Base-by-base conservation (phyloP, 768 basidiomycete genomes). In the Mrakia gelida region DNA sequence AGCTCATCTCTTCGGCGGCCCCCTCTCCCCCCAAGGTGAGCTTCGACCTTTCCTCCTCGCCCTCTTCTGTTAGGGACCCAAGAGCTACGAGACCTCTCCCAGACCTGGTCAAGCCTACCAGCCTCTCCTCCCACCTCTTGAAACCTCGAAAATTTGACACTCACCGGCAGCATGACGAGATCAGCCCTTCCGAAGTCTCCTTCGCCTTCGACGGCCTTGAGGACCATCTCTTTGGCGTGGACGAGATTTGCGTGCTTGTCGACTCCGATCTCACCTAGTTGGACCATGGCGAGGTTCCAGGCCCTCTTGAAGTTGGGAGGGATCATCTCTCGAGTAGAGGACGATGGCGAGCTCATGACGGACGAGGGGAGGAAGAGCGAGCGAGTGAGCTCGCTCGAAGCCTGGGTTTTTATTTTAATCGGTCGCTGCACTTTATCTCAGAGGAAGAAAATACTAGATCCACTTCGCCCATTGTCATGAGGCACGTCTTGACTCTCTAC, bases 111-210 rank as follows among this genome's bases (percentile, higher is more conserved):
- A 10, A 45, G 45, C 9, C 45, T 6, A 45, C 15, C 11, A 15
- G 11, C 9, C 2, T 45, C 30, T 65, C 38, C 38, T 4, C 3
- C 9, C 34, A 41, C 21, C 2, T 9, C 38, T 8, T 10, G 41
- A 23, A 65, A 30, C 63, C 67, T 6, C 11, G 21, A 70, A 43
- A 62, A 18, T 45, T 21, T 13, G 30, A 10, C 15, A 75, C 76
- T 77, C 45, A 80, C 79, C 2, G 79, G 79, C 3, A 80, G 72
- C 76, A 80, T 71, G 59, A 80, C 73, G n/a, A 80, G 11, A 28
- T 77, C 73, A 8, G 76, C 62, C n/a, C 41, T 30, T 13, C 65
- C 79, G 0, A 16, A 0, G n/a, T 41, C 49, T 26, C n/a, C 63
- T 21, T 65, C 75, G n/a, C 72, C 76, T 30, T 54, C n/a, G 5